These are phyloP conservation scores for Russula sp. DNA, from an alignment of 768 basidiomycete species.

Conservation along the genomic window DNA sequence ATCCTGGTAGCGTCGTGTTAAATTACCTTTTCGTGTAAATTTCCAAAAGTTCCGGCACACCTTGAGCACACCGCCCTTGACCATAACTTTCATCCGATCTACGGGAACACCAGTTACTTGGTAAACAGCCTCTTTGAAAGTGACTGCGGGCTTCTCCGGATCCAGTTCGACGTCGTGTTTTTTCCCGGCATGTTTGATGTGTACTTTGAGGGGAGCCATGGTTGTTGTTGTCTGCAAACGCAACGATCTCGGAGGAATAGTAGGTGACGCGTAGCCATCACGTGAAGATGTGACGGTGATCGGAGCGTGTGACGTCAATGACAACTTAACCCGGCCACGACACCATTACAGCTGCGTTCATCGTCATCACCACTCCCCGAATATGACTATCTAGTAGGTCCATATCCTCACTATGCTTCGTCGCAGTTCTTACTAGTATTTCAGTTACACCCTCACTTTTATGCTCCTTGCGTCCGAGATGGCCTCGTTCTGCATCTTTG, in stretches of 20 bases:
- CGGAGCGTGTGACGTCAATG: slow-evolving; percentile 16
- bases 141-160: slow-evolving; percentile 59
- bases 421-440: background rate
- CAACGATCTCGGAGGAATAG: background rate
- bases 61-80: slow-evolving; percentile 89
- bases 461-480: slow-evolving; percentile 81
- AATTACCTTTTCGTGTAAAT: background rate
- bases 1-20: slow-evolving; percentile 49
- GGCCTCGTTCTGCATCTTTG: slow-evolving; percentile 80
- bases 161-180: slow-evolving; percentile 68
- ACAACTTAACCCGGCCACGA: background rate
- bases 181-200: slow-evolving; percentile 90
- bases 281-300: slow-evolving; percentile 14
- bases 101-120: slow-evolving; percentile 80
- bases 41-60: slow-evolving; percentile 41
- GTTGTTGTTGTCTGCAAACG: slow-evolving; percentile 15
- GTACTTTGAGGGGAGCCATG: slow-evolving; percentile 71
- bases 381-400: slow-evolving; percentile 52
- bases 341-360: background rate
- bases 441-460: slow-evolving; percentile 77
- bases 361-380: slow-evolving; percentile 13
- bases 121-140: slow-evolving; percentile 83
- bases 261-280: slow-evolving; percentile 23
- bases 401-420: background rate
- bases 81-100: slow-evolving; percentile 96